Evolutionary conservation across 148 eudicot genomes (phyloP).

Genomic region (Arbutus unedo): DNA sequence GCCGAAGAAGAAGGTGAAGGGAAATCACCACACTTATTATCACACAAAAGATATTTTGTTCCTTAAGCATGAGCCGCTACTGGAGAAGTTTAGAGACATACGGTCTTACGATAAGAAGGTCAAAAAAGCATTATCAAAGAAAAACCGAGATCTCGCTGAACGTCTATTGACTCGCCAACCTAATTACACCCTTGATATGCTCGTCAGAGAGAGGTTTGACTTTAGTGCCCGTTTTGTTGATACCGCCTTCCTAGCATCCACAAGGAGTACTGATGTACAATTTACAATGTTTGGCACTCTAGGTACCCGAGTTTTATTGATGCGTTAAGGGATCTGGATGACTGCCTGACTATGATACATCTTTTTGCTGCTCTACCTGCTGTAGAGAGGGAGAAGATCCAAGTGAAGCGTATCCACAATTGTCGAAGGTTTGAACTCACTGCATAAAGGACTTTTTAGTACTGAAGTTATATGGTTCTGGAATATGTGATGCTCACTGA

Average conservation of each 20-base stretch:
- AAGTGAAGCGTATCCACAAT: constrained; percentile 69
- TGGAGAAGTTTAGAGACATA: constrained; percentile 68
- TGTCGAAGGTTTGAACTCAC: constrained; percentile 64
- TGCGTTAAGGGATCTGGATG: constrained; percentile 90
- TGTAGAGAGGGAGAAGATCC: constrained; percentile 66
- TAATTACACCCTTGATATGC: constrained; percentile 56
- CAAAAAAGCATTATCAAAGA: constrained; percentile 70
- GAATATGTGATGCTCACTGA: background rate
- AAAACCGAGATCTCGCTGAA: constrained; percentile 72
- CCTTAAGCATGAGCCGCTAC: constrained; percentile 73
- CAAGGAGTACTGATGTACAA: background rate
- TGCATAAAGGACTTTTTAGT: background rate
- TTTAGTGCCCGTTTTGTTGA: background rate
- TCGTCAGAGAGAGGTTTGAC: constrained; percentile 68
- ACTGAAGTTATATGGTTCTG: background rate
- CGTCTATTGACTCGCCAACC: constrained; percentile 62
- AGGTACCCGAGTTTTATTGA: constrained; percentile 94
- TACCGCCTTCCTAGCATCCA: background rate
- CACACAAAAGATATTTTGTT: constrained; percentile 81
- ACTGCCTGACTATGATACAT: constrained; percentile 86
- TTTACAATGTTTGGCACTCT: constrained; percentile 12
- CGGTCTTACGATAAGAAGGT: constrained; percentile 70
- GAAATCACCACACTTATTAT: constrained; percentile 92
- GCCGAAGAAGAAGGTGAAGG: constrained; percentile 95
- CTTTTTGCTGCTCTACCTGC: constrained; percentile 94